These are phyloP conservation scores for Umbelopsis isabellina DNA, from an alignment of 192 early-diverging fungal genomes.

Conservation along the genomic window DNA sequence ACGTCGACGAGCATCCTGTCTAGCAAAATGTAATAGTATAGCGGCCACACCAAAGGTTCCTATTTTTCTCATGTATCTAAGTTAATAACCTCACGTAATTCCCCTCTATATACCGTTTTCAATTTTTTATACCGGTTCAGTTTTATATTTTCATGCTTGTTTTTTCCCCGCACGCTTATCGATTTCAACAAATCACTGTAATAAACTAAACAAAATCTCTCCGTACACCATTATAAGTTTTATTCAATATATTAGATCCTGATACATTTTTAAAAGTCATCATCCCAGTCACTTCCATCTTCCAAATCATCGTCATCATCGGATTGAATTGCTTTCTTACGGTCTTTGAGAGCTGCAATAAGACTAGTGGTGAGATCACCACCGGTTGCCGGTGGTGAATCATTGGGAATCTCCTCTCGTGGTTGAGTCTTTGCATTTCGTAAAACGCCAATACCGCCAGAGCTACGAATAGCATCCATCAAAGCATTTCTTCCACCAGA, in stretches of 20 bases:
- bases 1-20: too few relatives aligned
- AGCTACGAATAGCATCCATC: conserved; percentile 50
- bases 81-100: too few relatives aligned
- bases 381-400: neutral
- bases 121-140: too few relatives aligned
- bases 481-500: conserved; percentile 37
- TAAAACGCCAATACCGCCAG: conserved; percentile 48
- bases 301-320: conserved; percentile 32
- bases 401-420: conserved; percentile 1
- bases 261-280: conserved; percentile 3
- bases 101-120: too few relatives aligned
- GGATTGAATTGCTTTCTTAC: conserved; percentile 32
- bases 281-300: conserved; percentile 34
- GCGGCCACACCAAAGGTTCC: too few relatives aligned
- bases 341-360: conserved; percentile 28
- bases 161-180: too few relatives aligned
- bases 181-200: too few relatives aligned
- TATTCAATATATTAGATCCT: neutral
- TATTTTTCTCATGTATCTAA: too few relatives aligned
- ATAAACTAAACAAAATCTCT: neutral
- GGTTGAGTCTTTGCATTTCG: conserved; percentile 35
- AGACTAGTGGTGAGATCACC: conserved; percentile 27
- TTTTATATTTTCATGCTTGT: too few relatives aligned
- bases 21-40: too few relatives aligned
- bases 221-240: neutral